phyloP scores from a whole-genome alignment of 306 rosid genomes.

The Acacia confusa region DNA sequence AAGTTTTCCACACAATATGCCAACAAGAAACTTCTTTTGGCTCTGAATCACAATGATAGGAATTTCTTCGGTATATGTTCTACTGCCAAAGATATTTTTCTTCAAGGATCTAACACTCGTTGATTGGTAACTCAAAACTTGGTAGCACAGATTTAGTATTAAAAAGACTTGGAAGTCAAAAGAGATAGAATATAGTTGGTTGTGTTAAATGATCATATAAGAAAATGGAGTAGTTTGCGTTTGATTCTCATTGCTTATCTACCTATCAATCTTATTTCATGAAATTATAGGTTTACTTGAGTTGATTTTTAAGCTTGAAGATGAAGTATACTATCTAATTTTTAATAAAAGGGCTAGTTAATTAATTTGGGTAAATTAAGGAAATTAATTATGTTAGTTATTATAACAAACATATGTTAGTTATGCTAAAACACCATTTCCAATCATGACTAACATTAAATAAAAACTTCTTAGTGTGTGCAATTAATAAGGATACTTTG shows the following conservation, averaged over 20 bases:
- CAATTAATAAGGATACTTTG: too few relatives aligned
- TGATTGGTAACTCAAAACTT: background rate
- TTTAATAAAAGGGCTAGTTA: too few relatives aligned
- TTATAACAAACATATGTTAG: too few relatives aligned
- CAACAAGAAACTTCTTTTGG: constrained; percentile 53
- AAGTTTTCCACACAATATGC: constrained; percentile 22
- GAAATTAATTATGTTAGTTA: too few relatives aligned
- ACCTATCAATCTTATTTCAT: background rate
- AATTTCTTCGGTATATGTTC: constrained; percentile 10
- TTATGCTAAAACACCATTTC: too few relatives aligned
- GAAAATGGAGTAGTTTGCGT: background rate
- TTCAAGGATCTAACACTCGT: background rate
- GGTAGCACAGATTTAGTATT: background rate
- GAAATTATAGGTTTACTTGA: background rate
- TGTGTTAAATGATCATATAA: background rate
- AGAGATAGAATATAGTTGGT: background rate
- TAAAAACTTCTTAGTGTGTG: too few relatives aligned
- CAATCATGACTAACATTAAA: too few relatives aligned
- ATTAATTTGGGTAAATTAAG: too few relatives aligned
- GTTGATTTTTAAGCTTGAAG: background rate
- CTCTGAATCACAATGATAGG: constrained; percentile 13
- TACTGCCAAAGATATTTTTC: background rate
- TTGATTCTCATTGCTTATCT: background rate
- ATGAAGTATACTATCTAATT: background rate
- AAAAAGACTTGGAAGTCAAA: background rate